phyloP scores from a whole-genome alignment of 345 rosid genomes.

The Eucalyptus regnans region DNA sequence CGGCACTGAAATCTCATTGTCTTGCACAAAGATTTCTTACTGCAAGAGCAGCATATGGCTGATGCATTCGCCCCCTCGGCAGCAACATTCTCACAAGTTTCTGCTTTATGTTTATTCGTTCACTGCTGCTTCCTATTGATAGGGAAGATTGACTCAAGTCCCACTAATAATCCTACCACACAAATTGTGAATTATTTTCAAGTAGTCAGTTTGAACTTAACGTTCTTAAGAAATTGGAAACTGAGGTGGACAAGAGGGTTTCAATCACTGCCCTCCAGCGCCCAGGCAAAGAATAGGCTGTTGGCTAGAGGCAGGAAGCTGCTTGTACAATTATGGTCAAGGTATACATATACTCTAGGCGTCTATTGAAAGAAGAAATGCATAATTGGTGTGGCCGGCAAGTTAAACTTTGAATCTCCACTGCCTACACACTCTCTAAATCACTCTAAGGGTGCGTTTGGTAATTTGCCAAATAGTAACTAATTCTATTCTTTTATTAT shows the following conservation, averaged over 20 bases:
- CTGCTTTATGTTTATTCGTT: slow-evolving; percentile 18
- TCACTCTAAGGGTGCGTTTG: background rate
- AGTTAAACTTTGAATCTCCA: background rate
- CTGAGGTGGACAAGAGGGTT: background rate
- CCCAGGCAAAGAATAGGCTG: background rate
- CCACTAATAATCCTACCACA: slow-evolving; percentile 16
- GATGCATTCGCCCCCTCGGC: slow-evolving; percentile 5
- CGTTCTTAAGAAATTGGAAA: no score
- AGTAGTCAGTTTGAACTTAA: background rate
- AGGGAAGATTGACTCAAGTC: slow-evolving; percentile 21
- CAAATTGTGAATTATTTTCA: background rate
- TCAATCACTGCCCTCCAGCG: background rate
- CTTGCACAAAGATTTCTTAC: slow-evolving; percentile 64
- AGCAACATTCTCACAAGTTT: slow-evolving; percentile 19
- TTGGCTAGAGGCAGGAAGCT: background rate
- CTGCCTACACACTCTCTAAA: no score
- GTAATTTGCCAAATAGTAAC: no score
- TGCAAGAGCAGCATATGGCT: slow-evolving; percentile 67
- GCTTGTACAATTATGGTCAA: background rate
- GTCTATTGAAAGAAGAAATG: background rate
- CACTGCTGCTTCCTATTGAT: slow-evolving; percentile 22
- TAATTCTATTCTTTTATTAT: no score
- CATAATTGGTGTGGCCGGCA: background rate
- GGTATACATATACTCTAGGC: background rate
- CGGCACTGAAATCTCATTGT: slow-evolving; percentile 68